Conservation (phyloP, 169 alveolate genomes). For the Besnoitia besnoiti region DNA sequence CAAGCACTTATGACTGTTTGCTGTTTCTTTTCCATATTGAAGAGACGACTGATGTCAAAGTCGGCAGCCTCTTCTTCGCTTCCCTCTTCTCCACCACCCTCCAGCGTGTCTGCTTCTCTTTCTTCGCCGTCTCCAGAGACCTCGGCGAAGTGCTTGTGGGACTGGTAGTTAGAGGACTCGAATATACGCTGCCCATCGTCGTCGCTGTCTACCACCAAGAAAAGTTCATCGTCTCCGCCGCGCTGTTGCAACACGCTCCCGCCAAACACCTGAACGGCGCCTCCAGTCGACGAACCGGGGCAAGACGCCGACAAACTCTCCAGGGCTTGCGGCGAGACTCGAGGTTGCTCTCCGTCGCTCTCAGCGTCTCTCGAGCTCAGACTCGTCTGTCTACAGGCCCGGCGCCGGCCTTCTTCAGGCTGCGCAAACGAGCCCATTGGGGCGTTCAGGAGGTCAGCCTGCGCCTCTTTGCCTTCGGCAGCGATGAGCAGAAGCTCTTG, state of each 20-base stretch:
- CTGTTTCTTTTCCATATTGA: not conserved
- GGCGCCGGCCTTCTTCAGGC: too few species aligned
- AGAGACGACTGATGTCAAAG: not conserved
- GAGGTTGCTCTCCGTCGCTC: too few species aligned
- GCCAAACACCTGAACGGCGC: not conserved
- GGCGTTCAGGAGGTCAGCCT: not conserved
- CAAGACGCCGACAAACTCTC: too few species aligned
- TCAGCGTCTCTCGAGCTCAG: too few species aligned
- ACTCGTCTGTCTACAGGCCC: too few species aligned
- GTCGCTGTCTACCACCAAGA: constrained; percentile 1
- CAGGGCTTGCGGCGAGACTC: too few species aligned
- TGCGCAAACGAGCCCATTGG: too few species aligned
- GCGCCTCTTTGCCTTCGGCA: not conserved
- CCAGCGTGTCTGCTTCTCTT: not conserved
- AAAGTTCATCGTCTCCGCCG: not conserved
- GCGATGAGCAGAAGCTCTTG: not conserved
- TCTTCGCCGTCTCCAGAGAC: not conserved
- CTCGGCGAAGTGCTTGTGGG: not conserved
- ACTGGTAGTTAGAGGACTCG: not conserved
- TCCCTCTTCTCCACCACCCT: not conserved
- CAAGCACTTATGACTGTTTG: not conserved
- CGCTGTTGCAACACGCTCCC: not conserved
- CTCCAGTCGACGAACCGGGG: not conserved
- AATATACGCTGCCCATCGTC: constrained; percentile 6
- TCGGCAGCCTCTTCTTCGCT: not conserved